Percentiles rank a stretch among this genome's conserved stretches.
These are phyloP conservation scores for Penicillium ochrochloron DNA, from an alignment of 495 filamentous ascomycete genomes.

Conservation along the genomic window DNA sequence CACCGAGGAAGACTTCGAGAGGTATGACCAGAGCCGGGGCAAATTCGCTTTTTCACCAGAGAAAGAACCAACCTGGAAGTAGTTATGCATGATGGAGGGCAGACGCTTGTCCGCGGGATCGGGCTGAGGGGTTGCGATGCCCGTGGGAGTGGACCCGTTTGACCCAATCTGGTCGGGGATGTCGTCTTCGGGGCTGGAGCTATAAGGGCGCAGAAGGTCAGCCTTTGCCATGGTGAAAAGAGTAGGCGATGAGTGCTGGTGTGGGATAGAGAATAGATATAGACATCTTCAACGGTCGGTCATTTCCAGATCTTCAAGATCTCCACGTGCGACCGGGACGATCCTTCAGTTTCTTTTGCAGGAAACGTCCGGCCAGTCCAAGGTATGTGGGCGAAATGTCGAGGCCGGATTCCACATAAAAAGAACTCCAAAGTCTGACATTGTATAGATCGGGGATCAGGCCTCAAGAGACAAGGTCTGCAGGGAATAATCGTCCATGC, in stretches of 20 bases:
- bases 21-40: conserved; percentile 52
- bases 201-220: conserved; percentile 35
- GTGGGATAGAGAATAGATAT: neutral
- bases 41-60: conserved; percentile 57
- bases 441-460: neutral
- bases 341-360: neutral
- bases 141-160: conserved; percentile 77
- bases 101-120: conserved; percentile 88
- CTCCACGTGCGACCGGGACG: conserved; percentile 14
- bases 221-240: conserved; percentile 20
- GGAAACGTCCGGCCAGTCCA: conserved; percentile 19
- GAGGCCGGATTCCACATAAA: neutral
- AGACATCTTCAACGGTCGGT: neutral
- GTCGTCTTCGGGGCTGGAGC: conserved; percentile 63
- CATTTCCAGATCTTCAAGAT: neutral
- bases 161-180: conserved; percentile 77
- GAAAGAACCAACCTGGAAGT: conserved; percentile 92
- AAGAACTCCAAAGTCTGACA: neutral
- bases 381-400: neutral
- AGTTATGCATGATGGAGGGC: conserved; percentile 90
- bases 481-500: conserved; percentile 18
- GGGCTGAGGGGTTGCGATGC: conserved; percentile 84
- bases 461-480: conserved; percentile 11
- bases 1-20: conserved; percentile 29
- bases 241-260: neutral